Evolutionary conservation across 2,329 filamentous ascomycete species (phyloP).

Genomic region (Cladosporium sp.): DNA sequence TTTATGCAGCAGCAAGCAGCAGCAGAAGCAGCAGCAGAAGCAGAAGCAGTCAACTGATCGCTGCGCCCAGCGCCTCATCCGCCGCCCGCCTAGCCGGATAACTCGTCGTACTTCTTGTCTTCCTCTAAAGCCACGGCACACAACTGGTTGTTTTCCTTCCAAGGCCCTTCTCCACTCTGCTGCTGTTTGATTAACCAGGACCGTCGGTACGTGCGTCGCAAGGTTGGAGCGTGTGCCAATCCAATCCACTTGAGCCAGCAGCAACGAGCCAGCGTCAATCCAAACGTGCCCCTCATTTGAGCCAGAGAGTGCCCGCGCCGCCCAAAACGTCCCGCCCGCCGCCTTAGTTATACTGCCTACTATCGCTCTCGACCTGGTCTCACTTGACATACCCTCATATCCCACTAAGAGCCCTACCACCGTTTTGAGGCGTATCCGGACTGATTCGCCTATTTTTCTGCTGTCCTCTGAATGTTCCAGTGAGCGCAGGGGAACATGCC

Average conservation of each 20-base stretch:
- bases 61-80: no score
- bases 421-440: background rate
- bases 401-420: background rate
- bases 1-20: no score
- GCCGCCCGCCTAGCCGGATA: no score
- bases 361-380: no score
- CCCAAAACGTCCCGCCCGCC: background rate
- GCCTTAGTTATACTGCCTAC: no score
- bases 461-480: background rate
- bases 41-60: no score
- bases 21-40: no score
- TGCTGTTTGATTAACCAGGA: background rate
- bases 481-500: conserved; percentile 1
- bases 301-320: background rate
- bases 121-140: no score
- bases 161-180: background rate
- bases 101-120: no score
- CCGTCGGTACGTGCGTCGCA: background rate
- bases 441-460: background rate
- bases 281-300: background rate
- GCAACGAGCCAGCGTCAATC: background rate
- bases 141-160: no score
- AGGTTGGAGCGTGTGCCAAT: background rate
- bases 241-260: no score
- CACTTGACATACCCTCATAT: no score